Evolutionary conservation across 2,329 filamentous ascomycete genomes (phyloP), one percentile per base, ranked within the genome.

Genomic region (Paecilomyces formosus): DNA sequence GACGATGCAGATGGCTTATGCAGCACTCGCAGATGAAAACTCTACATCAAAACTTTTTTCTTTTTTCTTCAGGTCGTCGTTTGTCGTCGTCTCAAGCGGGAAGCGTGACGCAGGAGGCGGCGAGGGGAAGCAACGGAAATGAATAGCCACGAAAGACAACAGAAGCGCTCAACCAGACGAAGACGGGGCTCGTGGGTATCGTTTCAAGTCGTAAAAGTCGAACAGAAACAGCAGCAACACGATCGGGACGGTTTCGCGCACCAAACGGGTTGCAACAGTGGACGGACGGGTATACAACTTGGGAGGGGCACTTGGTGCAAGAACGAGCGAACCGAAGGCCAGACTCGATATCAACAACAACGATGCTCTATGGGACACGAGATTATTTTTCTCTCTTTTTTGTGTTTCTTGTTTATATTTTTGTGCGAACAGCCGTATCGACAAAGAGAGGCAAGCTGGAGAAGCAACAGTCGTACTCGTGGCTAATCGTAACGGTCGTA

Each of bases 191-290:
- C 74, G 73, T 77, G 69, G 72, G 69, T 68, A 66, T 76, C 75
- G 73, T 77, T 70, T 72, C 73, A 72, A 65, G 69, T 77, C 75
- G 72, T 77, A 70, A 76, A 70, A 65, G 65, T 55, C 62, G 60
- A 64, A 61, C 55, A 60, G 62, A 58, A 64, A 66, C 63, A 64
- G 64, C 7, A 45, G 39, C 39, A 45, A 45, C 39, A 21, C 39
- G 39, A 11, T 45, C 39, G 18, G 15, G 13, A 45, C 39, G 39
- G n/a, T 45, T 22, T 53, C 24, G 18, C n/a, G 49, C 1, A 51
- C 18, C 22, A 18, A 24, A 51, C 49, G 21, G 28, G 51, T n/a
- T 53, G 51, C 51, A 53, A 31, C 22, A 49, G 49, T 55, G 55
- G 5, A n/a, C 8, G 39, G n/a, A n/a, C 18, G 39, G 39, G 39